A percentile compares a stretch with the other conserved stretches of the same genome.
phyloP scores from a whole-genome alignment of 148 eudicot genomes.

The Vaccinium corymbosum region DNA sequence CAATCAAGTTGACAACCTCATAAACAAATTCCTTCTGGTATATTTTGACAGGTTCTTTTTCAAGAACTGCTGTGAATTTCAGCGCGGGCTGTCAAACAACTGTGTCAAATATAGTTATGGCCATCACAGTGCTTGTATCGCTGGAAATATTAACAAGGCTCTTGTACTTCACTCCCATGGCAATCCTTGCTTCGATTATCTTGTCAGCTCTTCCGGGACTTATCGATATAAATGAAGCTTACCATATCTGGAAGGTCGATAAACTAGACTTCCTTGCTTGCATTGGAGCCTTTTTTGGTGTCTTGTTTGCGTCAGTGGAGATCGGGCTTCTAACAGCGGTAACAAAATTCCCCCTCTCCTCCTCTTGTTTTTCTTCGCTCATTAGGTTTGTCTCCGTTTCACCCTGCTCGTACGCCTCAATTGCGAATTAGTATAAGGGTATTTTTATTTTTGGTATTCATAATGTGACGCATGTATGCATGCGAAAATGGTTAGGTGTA shows the following conservation, averaged over 20 bases:
- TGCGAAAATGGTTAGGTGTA: not conserved
- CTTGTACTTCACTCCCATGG: slow-evolving; percentile 43
- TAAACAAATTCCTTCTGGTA: not conserved
- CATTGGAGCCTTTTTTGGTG: slow-evolving; percentile 46
- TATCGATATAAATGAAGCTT: slow-evolving; percentile 30
- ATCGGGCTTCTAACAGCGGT: slow-evolving; percentile 48
- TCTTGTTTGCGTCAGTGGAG: slow-evolving; percentile 41
- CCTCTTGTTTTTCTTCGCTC: not conserved
- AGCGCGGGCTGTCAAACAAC: slow-evolving; percentile 40
- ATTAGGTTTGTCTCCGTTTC: too few relatives aligned
- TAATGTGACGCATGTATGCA: not conserved
- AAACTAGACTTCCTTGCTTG: slow-evolving; percentile 47
- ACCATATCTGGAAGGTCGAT: slow-evolving; percentile 45
- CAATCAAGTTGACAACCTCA: not conserved
- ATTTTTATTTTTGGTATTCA: not conserved
- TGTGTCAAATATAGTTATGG: slow-evolving; percentile 49
- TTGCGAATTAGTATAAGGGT: too few relatives aligned
- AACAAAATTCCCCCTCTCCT: not conserved
- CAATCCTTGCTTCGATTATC: slow-evolving; percentile 42
- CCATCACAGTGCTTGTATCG: slow-evolving; percentile 37
- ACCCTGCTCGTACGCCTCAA: too few relatives aligned
- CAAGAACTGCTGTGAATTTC: slow-evolving; percentile 49
- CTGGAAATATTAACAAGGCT: slow-evolving; percentile 35
- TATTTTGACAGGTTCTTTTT: slow-evolving; percentile 38
- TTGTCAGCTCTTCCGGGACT: slow-evolving; percentile 45